A percentile compares a stretch with the other conserved stretches of the same genome.
Evolutionary conservation across 2,329 filamentous ascomycete genomes (phyloP).

Genomic region (Pestalotiopsis sp.): DNA sequence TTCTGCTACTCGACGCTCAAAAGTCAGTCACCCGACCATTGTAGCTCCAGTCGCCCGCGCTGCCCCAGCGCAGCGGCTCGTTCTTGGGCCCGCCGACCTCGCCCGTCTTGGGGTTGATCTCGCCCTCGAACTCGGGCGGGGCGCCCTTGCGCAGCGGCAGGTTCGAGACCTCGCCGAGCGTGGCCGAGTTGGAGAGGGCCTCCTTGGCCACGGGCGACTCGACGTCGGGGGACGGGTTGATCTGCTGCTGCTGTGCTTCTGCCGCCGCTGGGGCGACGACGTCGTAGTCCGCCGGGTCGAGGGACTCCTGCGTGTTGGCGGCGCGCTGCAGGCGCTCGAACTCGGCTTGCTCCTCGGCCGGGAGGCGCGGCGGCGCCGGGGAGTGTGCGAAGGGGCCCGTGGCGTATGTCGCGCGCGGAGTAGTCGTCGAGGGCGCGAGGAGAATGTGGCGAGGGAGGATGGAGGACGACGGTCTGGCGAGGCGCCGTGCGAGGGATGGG

Average conservation of each 20-base stretch:
- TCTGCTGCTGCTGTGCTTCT: slow-evolving; percentile 10
- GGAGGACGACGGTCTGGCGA: background rate
- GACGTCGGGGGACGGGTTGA: slow-evolving; percentile 2
- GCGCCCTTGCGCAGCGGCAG: slow-evolving; percentile 62
- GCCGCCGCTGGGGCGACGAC: background rate
- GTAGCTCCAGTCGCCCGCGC: slow-evolving; percentile 80
- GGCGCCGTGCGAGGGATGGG: background rate
- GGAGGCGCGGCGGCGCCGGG: slow-evolving; percentile 76
- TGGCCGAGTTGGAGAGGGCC: background rate
- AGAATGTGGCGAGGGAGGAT: background rate
- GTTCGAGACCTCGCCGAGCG: slow-evolving; percentile 10
- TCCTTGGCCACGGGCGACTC: slow-evolving; percentile 11
- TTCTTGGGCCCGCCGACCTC: slow-evolving; percentile 98
- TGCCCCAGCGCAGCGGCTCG: slow-evolving; percentile 88
- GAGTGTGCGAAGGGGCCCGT: slow-evolving; percentile 1
- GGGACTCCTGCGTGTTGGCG: slow-evolving; percentile 40
- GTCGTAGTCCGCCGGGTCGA: slow-evolving; percentile 28
- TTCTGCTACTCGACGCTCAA: slow-evolving; percentile 30
- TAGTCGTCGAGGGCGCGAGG: background rate
- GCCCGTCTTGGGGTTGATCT: slow-evolving; percentile 89
- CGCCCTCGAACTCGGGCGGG: slow-evolving; percentile 89
- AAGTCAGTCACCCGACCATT: slow-evolving; percentile 97
- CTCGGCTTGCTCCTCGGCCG: slow-evolving; percentile 62
- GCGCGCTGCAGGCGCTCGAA: slow-evolving; percentile 73
- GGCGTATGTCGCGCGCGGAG: background rate